phyloP scores from a whole-genome alignment of 106 monocot species.

The Apostasia ramifera region DNA sequence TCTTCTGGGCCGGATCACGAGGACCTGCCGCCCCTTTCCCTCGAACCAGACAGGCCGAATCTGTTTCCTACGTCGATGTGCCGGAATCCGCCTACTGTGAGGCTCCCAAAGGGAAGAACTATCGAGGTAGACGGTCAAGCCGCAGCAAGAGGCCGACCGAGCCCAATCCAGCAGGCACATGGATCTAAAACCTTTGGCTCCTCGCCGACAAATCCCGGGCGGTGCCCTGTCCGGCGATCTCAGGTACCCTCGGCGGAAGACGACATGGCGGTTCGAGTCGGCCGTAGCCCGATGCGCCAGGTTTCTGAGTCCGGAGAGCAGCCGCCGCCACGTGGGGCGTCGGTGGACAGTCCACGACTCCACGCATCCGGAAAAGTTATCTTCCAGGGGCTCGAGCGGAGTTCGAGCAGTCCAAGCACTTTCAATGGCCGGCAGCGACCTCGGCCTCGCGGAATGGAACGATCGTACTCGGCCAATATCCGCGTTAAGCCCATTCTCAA shows the following conservation, averaged over 20 bases:
- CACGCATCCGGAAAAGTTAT: conserved; percentile 88
- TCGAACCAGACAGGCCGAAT: conserved; percentile 24
- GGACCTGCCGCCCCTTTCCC: conserved; percentile 28
- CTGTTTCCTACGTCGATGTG: conserved; percentile 5
- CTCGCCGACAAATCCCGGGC: too few relatives aligned
- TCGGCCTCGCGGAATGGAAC: conserved; percentile 46
- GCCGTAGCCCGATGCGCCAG: conserved; percentile 11
- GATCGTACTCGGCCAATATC: conserved; percentile 81
- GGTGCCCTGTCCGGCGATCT: neutral
- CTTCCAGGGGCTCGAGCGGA: conserved; percentile 68
- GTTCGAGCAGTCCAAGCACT: conserved; percentile 84
- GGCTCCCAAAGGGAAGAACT: conserved; percentile 9
- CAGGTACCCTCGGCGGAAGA: neutral
- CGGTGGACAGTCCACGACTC: conserved; percentile 78
- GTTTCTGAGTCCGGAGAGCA: conserved; percentile 3
- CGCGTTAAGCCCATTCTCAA: conserved; percentile 78
- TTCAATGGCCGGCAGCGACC: conserved; percentile 42
- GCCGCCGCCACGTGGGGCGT: conserved; percentile 14
- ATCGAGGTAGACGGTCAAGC: neutral
- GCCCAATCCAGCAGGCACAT: conserved; percentile 4
- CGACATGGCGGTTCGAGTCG: neutral
- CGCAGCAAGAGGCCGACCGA: neutral
- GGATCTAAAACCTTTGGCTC: too few relatives aligned
- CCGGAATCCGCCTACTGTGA: conserved; percentile 17
- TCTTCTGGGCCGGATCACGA: conserved; percentile 26